Percentiles rank a stretch among this genome's conserved stretches.
Evolutionary conservation across 2,329 filamentous ascomycete species (phyloP).

Genomic region (Ophiostoma montium): DNA sequence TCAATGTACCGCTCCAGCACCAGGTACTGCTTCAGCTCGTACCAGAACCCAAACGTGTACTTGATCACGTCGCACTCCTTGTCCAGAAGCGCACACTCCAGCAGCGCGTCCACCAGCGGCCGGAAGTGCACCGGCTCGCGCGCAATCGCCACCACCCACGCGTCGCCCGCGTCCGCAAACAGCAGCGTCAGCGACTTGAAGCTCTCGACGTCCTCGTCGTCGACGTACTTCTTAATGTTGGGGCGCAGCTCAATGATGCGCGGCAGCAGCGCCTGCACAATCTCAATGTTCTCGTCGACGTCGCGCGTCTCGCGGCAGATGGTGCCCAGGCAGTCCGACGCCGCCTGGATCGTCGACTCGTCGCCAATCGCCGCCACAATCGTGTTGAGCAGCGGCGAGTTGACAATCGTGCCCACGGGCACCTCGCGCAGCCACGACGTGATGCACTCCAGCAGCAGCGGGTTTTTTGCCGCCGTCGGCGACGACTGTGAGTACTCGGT

Average conservation of each 20-base stretch:
- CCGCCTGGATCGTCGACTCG: conserved; percentile 69
- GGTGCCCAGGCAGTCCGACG: conserved; percentile 82
- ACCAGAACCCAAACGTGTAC: conserved; percentile 95
- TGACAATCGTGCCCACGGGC: conserved; percentile 66
- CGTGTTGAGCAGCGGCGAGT: conserved; percentile 69
- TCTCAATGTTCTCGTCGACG: conserved; percentile 74
- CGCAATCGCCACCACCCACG: conserved; percentile 87
- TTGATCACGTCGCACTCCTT: conserved; percentile 83
- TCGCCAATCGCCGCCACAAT: conserved; percentile 64
- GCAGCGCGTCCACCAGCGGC: conserved; percentile 70
- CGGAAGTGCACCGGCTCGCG: conserved; percentile 71
- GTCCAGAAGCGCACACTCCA: conserved; percentile 84
- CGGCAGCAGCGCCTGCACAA: conserved; percentile 73
- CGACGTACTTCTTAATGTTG: conserved; percentile 59
- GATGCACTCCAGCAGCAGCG: conserved; percentile 85
- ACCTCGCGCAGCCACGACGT: conserved; percentile 95
- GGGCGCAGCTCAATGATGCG: conserved; percentile 62
- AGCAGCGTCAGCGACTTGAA: conserved; percentile 83
- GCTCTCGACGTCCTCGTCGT: conserved; percentile 69
- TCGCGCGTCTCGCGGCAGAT: conserved; percentile 87
- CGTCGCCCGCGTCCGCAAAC: conserved; percentile 83
- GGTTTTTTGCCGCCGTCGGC: conserved; percentile 59
- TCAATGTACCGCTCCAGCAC: conserved; percentile 81
- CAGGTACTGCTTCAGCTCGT: conserved; percentile 92
- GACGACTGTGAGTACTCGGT: conserved; percentile 76